Evolutionary conservation across 177 flowering plant genomes (phyloP).

Genomic region (Vitis hybrid): DNA sequence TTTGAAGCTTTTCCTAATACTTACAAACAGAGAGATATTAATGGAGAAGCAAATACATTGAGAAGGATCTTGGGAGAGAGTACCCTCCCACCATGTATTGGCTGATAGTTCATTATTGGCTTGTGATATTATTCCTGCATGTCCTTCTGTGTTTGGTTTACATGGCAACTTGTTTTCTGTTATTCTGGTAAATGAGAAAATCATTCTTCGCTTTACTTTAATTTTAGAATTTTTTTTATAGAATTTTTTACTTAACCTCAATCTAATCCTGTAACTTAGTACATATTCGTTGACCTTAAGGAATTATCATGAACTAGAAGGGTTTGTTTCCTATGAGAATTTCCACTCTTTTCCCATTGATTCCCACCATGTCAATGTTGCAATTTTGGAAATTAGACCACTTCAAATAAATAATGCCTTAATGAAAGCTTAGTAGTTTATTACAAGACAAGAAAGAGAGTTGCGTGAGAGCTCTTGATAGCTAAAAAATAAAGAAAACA

Average conservation of each 20-base stretch:
- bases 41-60: neutral
- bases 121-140: neutral
- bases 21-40: neutral
- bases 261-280: too few relatives aligned
- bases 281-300: too few relatives aligned
- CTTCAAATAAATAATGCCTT: neutral
- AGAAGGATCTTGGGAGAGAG: neutral
- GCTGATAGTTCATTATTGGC: neutral
- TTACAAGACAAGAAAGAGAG: neutral
- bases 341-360: too few relatives aligned
- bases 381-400: neutral
- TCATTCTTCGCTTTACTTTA: too few relatives aligned
- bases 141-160: neutral
- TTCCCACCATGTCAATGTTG: neutral
- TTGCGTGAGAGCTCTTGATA: neutral
- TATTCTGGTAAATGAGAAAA: too few relatives aligned
- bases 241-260: too few relatives aligned
- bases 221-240: too few relatives aligned
- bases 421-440: neutral
- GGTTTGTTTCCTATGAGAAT: too few relatives aligned
- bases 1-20: constrained; percentile 1
- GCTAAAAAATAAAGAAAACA: neutral
- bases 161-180: too few relatives aligned
- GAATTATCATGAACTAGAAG: too few relatives aligned
- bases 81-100: neutral